Conservation (phyloP, 768 basidiomycete genomes). For the Tubosaeta brunneosetosa region DNA sequence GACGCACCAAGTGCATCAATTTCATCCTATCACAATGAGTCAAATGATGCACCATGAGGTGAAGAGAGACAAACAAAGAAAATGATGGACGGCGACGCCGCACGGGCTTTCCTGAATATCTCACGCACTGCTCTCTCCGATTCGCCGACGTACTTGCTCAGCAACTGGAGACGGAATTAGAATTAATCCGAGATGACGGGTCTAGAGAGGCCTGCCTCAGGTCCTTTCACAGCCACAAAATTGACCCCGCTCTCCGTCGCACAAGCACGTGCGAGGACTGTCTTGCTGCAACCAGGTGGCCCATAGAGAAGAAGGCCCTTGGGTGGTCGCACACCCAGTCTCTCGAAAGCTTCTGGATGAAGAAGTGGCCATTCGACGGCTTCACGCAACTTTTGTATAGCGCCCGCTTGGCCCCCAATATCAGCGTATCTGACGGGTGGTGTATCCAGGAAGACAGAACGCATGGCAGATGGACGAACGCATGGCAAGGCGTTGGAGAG, state of each 20-base stretch:
- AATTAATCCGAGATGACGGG: not conserved
- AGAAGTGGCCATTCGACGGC: conserved; percentile 93
- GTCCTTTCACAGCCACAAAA: conserved; percentile 95
- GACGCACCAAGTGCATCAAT: conserved; percentile 90
- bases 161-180: conserved; percentile 48
- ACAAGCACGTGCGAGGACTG: conserved; percentile 85
- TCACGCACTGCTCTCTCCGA: conserved; percentile 94
- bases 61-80: conserved; percentile 70
- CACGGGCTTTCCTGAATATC: conserved; percentile 91
- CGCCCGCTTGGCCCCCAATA: conserved; percentile 79
- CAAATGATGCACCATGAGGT: not conserved
- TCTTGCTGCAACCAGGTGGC: conserved; percentile 97
- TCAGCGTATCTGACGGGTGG: conserved; percentile 80
- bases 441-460: conserved; percentile 86
- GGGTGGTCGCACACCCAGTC: conserved; percentile 84
- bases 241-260: conserved; percentile 93
- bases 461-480: conserved; percentile 90
- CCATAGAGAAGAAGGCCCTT: conserved; percentile 91
- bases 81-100: conserved; percentile 90
- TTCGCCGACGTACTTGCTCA: conserved; percentile 97
- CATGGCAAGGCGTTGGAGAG: conserved; percentile 66
- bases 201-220: conserved; percentile 60
- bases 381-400: conserved; percentile 85
- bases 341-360: conserved; percentile 80
- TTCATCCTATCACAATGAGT: conserved; percentile 65